Percentiles rank a stretch among this genome's conserved stretches.
Evolutionary conservation across 768 basidiomycete species (phyloP).

Genomic region (Neoboletus brunneissimus): DNA sequence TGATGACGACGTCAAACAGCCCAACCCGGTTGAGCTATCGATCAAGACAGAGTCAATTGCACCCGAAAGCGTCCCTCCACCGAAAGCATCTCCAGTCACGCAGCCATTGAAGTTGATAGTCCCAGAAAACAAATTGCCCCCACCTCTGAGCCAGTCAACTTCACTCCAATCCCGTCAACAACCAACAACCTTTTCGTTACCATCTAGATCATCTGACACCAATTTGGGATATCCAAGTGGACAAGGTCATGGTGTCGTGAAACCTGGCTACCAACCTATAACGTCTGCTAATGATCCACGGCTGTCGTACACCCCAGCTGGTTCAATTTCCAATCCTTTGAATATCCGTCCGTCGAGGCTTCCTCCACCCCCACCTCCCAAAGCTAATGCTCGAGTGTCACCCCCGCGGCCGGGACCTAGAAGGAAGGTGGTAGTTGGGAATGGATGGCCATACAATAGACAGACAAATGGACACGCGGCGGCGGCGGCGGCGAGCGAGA

Average conservation of each 20-base stretch:
- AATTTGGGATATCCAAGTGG: constrained; percentile 10
- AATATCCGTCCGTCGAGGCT: constrained; percentile 48
- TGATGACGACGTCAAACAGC: constrained; percentile 11
- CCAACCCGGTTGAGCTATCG: constrained; percentile 10
- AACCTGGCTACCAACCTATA: constrained; percentile 26
- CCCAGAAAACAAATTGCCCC: constrained; percentile 14
- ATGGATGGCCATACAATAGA: constrained; percentile 44
- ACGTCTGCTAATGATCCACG: constrained; percentile 30
- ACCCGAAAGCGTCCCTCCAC: constrained; percentile 11
- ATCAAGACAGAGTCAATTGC: constrained; percentile 23
- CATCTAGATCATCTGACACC: constrained; percentile 18
- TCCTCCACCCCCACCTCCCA: constrained; percentile 12
- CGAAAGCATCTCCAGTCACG: constrained; percentile 9
- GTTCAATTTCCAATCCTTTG: constrained; percentile 51
- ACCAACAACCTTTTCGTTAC: constrained; percentile 11
- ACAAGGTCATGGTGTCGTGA: constrained; percentile 16
- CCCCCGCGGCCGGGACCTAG: constrained; percentile 17
- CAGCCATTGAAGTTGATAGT: constrained; percentile 9
- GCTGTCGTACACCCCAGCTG: constrained; percentile 39
- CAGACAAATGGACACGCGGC: constrained; percentile 28
- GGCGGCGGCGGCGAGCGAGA: neutral
- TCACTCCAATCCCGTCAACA: constrained; percentile 13
- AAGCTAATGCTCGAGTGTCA: constrained; percentile 4
- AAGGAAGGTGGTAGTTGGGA: constrained; percentile 40
- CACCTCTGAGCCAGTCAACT: constrained; percentile 4